phyloP scores from a whole-genome alignment of 2,329 filamentous ascomycete species.

The Elsinoe australis region DNA sequence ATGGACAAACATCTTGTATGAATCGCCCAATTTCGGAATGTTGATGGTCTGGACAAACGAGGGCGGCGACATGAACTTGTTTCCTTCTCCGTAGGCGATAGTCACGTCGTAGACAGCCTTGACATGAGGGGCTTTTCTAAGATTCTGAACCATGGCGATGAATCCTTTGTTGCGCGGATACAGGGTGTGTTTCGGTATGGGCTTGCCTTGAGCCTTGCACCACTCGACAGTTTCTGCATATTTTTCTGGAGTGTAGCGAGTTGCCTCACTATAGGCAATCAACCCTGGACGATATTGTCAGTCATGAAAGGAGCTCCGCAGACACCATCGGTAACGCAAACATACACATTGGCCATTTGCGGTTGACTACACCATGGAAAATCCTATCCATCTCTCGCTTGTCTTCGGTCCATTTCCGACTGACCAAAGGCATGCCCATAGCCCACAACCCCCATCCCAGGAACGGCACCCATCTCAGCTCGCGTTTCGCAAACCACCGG shows the following conservation, averaged over 20 bases:
- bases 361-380: constrained; percentile 44
- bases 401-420: constrained; percentile 52
- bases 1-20: constrained; percentile 30
- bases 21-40: constrained; percentile 22
- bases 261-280: constrained; percentile 58
- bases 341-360: constrained; percentile 53
- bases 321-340: constrained; percentile 18
- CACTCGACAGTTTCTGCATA: constrained; percentile 44
- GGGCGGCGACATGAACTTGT: constrained; percentile 29
- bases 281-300: constrained; percentile 44
- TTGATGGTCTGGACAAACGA: constrained; percentile 29
- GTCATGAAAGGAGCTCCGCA: not conserved
- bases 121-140: constrained; percentile 33
- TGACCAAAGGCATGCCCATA: constrained; percentile 58
- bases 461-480: constrained; percentile 53
- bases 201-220: constrained; percentile 45
- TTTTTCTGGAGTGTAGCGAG: constrained; percentile 50
- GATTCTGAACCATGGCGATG: constrained; percentile 50
- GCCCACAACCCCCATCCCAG: constrained; percentile 58
- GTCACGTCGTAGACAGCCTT: constrained; percentile 35
- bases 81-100: constrained; percentile 30
- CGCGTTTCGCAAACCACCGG: constrained; percentile 55
- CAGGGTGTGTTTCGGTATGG: constrained; percentile 50
- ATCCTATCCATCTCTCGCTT: constrained; percentile 49
- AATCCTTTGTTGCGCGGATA: constrained; percentile 57